Evolutionary conservation across 2,329 filamentous ascomycete species (phyloP).

Genomic region (Chalaropsis thielavioides): DNA sequence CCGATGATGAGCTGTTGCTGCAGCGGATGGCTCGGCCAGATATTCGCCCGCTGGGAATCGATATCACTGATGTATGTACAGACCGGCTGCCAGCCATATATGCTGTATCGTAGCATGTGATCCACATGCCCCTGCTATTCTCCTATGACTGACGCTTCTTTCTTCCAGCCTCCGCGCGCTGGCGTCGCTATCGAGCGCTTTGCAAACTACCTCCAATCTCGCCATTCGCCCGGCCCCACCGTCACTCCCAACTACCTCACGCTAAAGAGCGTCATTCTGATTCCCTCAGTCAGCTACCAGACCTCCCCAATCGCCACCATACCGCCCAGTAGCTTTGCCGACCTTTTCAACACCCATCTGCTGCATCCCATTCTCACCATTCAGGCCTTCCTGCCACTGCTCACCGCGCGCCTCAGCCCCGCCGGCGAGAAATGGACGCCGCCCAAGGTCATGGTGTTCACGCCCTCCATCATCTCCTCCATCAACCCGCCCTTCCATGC

Average conservation of each 20-base stretch:
- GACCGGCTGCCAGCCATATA: too few species aligned
- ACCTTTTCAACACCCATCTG: slow-evolving; percentile 83
- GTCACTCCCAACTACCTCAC: slow-evolving; percentile 62
- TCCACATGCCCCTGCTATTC: neutral
- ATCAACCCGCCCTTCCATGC: slow-evolving; percentile 69
- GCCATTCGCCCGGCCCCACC: slow-evolving; percentile 62
- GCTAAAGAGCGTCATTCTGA: slow-evolving; percentile 66
- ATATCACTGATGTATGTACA: slow-evolving; percentile 58
- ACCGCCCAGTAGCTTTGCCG: slow-evolving; percentile 68
- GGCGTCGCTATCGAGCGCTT: slow-evolving; percentile 58
- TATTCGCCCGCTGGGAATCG: slow-evolving; percentile 66
- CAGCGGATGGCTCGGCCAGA: slow-evolving; percentile 64
- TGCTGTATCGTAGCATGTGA: too few species aligned
- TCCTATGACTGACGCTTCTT: neutral
- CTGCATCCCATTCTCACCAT: slow-evolving; percentile 78
- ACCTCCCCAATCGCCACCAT: slow-evolving; percentile 76
- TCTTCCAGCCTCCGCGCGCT: slow-evolving; percentile 48
- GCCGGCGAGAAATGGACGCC: slow-evolving; percentile 37
- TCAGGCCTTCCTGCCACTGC: slow-evolving; percentile 73
- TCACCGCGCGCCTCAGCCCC: slow-evolving; percentile 46
- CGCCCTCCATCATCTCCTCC: slow-evolving; percentile 65
- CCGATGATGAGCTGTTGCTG: slow-evolving; percentile 71
- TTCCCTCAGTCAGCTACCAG: slow-evolving; percentile 68
- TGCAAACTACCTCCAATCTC: slow-evolving; percentile 53
- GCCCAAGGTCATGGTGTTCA: slow-evolving; percentile 61